These are phyloP conservation scores for Penicillium sclerotiorum DNA, from an alignment of 2,329 filamentous ascomycete species.

Conservation along the genomic window DNA sequence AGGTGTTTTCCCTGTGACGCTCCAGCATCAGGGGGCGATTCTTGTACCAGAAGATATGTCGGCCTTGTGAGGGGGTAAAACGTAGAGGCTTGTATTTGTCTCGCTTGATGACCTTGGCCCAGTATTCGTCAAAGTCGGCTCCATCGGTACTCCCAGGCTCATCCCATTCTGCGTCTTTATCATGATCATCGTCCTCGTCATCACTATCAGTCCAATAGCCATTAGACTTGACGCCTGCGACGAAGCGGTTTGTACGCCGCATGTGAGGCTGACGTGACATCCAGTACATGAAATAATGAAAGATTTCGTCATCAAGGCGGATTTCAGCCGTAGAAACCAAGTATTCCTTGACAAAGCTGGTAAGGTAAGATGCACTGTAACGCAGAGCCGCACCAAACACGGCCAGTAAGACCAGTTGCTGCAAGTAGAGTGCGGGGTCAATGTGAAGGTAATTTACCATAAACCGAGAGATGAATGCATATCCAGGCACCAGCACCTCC, in stretches of 20 bases:
- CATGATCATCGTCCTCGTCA: constrained; percentile 26
- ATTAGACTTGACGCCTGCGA: constrained; percentile 65
- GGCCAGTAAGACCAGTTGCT: constrained; percentile 56
- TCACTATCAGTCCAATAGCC: constrained; percentile 29
- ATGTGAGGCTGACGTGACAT: constrained; percentile 65
- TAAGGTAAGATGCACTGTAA: constrained; percentile 55
- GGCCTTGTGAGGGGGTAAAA: constrained; percentile 70
- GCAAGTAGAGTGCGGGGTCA: constrained; percentile 66
- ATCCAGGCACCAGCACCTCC: constrained; percentile 68
- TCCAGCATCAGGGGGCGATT: constrained; percentile 53
- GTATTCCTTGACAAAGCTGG: constrained; percentile 53
- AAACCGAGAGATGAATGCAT: constrained; percentile 59
- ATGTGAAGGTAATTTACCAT: constrained; percentile 61
- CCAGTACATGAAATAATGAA: constrained; percentile 73
- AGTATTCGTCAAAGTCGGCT: constrained; percentile 47
- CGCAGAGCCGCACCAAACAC: constrained; percentile 55
- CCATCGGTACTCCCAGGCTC: constrained; percentile 34
- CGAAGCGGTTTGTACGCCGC: constrained; percentile 61
- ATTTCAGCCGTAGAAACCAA: constrained; percentile 69
- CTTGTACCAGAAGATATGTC: constrained; percentile 70
- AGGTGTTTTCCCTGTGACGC: constrained; percentile 27
- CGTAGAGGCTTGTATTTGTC: constrained; percentile 40
- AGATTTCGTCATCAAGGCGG: constrained; percentile 70
- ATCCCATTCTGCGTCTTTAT: constrained; percentile 30
- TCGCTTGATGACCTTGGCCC: constrained; percentile 41